These are phyloP conservation scores for Phytophthora hybrid DNA, from an alignment of 352 stramenopile genomes.

Conservation along the genomic window DNA sequence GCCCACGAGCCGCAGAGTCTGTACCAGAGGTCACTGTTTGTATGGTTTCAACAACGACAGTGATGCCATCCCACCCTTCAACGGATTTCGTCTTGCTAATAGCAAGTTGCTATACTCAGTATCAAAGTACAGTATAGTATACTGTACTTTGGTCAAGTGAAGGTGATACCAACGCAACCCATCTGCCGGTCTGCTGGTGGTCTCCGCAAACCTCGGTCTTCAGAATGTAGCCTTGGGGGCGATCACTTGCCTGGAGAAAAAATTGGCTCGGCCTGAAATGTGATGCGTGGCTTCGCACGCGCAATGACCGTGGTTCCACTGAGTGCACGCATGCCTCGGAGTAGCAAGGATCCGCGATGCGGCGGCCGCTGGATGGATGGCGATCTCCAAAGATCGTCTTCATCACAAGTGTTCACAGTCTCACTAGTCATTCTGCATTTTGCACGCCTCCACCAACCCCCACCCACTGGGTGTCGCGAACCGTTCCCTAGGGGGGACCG, in stretches of 20 bases:
- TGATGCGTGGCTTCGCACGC: not conserved
- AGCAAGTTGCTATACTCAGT: too few relatives aligned
- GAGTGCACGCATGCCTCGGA: not conserved
- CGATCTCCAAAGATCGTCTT: not conserved
- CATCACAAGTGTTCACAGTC: not conserved
- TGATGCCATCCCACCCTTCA: constrained; percentile 4
- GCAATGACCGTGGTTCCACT: not conserved
- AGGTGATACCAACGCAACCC: constrained; percentile 13
- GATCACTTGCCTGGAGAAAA: not conserved
- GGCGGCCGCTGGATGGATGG: not conserved
- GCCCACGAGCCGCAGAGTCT: not conserved
- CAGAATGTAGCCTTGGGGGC: constrained; percentile 17
- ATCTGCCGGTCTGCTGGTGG: not conserved
- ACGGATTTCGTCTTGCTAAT: constrained; percentile 20
- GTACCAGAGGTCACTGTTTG: constrained; percentile 3
- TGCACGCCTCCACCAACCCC: constrained; percentile 19
- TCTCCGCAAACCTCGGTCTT: constrained; percentile 3
- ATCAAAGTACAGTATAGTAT: too few relatives aligned
- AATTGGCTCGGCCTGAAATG: not conserved
- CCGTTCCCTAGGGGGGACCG: too few relatives aligned
- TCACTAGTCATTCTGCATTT: constrained; percentile 36
- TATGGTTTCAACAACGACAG: not conserved
- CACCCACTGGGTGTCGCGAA: too few relatives aligned
- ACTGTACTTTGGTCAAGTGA: not conserved
- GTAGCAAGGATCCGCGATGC: constrained; percentile 1